Evolutionary conservation across 805 yeast genomes (phyloP), one percentile per base, ranked within the genome.

Genomic region (Saccharomycopsis malanga): DNA sequence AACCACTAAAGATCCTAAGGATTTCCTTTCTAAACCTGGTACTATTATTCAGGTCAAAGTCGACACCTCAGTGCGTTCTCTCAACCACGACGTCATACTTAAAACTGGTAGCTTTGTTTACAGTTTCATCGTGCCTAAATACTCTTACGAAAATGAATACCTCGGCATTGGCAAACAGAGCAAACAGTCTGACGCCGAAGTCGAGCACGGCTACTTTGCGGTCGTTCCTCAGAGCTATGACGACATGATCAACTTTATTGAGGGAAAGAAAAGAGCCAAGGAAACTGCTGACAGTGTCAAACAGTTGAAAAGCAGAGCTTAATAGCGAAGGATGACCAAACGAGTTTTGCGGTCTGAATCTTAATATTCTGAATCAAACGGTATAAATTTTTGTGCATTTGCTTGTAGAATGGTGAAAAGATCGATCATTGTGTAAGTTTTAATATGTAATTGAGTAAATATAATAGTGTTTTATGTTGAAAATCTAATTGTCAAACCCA

Each of bases 231-330:
- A 84, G 61, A 78, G 94, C 0, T 89, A 89, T 60, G 75, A 81
- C 23, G 97, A 89, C 64, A 89, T 88, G 95, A 87, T 89, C 80
- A 83, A 79, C 56, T 89, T 83, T 60, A 74, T 89, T 15, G 89
- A 84, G 58, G 97, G 94, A 23, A 79, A 95, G 66, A 82, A 97
- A 69, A 79, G 94, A 64, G 95, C 95, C 3, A 72, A 72, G 48
- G 94, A 82, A 43, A 86, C 95, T 18, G 89, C 93, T 24, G 68
- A 71, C 42, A 83, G 77, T 61, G 86, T 72, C 14, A 65, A 64
- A 45, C 76, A 71, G 53, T 54, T 73, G 48, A 71, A 67, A 37
- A 20, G n/a, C 15, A 25, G 24, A 9, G 12, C 12, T 12, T 27
- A 27, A 27, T 14, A 6, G 9, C n/a, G n/a, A n/a, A n/a, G n/a